Base-by-base conservation (phyloP, 495 filamentous ascomycete species). In the Talaromyces proteolyticus region DNA sequence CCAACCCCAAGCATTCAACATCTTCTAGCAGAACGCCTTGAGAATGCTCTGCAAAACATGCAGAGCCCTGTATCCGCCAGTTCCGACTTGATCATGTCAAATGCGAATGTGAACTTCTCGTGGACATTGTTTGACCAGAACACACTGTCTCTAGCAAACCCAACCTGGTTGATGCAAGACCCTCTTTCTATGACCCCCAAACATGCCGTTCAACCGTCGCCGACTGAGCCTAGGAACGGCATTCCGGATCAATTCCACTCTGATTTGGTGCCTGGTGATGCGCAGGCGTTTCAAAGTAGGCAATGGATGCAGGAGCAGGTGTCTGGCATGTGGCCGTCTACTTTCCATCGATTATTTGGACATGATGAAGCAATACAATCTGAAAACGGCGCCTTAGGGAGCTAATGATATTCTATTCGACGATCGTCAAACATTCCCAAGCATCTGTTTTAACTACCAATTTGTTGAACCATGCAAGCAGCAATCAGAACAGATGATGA, bases 81-180 rank as follows among this genome's bases (percentile, higher is more conserved):
- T 22, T 45, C 55, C 2, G 59, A 48, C 29, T 43, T 64, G n/a
- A 47, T 55, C 5, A 52, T 68, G 19, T 52, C 64, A 5, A 50
- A 38, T 2, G 54, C 57, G 2, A 51, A 42, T 6, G 43, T 53
- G 18, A 63, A 72, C 37, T 57, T 57, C 20, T 62, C 65, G 4
- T 70, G 66, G 66, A 58, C 65, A 4, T 68, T 72, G 26, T 72
- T 72, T 22, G 68, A 72, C 34, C 63, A 70, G 44, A 63, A 67
- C 16, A 68, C 64, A 19, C 58, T 69, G 56, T 53, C 57, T n/a
- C 53, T 69, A 6, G 61, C 63, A 19, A 64, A 64, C 20, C 61
- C 59, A 23, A 55, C 62, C 2, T 66, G 59, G 62, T 25, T 67
- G 3, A 63, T 62, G 23, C 47, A 67, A 4, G 63, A 61, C n/a